Conservation (phyloP, 2,329 filamentous ascomycete genomes). For the Penicillium sp. region DNA sequence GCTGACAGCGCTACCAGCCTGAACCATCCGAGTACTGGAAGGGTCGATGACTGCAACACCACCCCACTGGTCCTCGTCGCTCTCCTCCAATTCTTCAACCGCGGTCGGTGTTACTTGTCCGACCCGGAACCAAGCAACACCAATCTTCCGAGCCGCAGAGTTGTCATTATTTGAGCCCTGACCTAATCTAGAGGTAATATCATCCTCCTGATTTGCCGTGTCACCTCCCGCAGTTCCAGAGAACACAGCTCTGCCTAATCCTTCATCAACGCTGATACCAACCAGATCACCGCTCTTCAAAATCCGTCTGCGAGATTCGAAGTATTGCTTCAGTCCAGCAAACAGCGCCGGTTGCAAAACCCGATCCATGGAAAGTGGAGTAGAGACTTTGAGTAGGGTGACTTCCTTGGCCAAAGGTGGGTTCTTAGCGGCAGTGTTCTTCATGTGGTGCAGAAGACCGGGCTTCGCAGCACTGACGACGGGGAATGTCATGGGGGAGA, state of each 20-base stretch:
- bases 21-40: constrained; percentile 82
- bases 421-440: constrained; percentile 44
- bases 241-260: constrained; percentile 77
- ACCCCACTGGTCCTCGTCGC: constrained; percentile 74
- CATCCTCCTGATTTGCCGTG: constrained; percentile 69
- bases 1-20: constrained; percentile 83
- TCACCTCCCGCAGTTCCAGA: constrained; percentile 60
- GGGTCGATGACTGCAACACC: constrained; percentile 84
- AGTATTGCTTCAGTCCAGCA: constrained; percentile 82
- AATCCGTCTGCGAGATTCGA: constrained; percentile 77
- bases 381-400: constrained; percentile 83
- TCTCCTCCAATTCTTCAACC: constrained; percentile 55
- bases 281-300: constrained; percentile 86
- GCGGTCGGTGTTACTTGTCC: constrained; percentile 63
- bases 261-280: constrained; percentile 83
- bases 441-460: constrained; percentile 55
- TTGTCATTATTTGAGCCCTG: constrained; percentile 28
- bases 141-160: constrained; percentile 49
- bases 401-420: constrained; percentile 73
- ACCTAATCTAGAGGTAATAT: constrained; percentile 52
- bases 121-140: constrained; percentile 90
- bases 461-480: constrained; percentile 50
- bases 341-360: constrained; percentile 83
- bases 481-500: constrained; percentile 59
- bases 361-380: constrained; percentile 82